Base-by-base conservation (phyloP, 257 asterid species). In the Lavandula angustifolia region DNA sequence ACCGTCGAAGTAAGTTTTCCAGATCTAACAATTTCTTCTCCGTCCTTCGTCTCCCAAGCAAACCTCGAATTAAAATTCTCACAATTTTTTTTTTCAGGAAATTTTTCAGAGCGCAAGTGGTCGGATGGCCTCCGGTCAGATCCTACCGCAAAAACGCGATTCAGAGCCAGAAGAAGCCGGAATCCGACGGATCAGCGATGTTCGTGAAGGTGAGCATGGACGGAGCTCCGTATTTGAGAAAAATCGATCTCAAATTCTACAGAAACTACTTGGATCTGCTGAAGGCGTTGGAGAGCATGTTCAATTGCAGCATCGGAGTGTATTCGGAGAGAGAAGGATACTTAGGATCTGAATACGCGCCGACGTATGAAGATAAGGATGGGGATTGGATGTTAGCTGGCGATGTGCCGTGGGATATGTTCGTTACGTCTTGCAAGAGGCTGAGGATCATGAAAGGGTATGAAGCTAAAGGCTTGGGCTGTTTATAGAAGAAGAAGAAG, bases 351-450 rank as follows among this genome's bases (percentile, higher is more conserved):
- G 94, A 89, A 7, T 74, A 61, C 59, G 89, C 78, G 27, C 95
- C 92, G 6, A 89, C 98, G 0, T 92, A 92, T 47, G 94, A 92
- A 73, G 98, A 92, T 77, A 92, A 85, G 17, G 98, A 92, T 68
- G 97, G 98, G n/a, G 98, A 92, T 11, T 89, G 96, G 96, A 92
- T 92, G 98, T 67, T 92, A 0, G 97, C 85, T 6, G 98, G 98
- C 22, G 98, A 92, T 80, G 98, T 92, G 40, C 98, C 98, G 18
- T 92, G 97, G 96, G 91, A 89, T 3, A 92, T 92, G 98, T 92
- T 92, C 49, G 43, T 84, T 52, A 75, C 64, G 17, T 84, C 94
- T 61, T 92, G 99, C 86, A 87, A 72, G 43, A 79, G 99, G 71
- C 64, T 92, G 64, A 76, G 99, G 73, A 77, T 92, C 70, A 89